Base-by-base conservation (phyloP, 106 monocot species). In the Acorus gramineus region DNA sequence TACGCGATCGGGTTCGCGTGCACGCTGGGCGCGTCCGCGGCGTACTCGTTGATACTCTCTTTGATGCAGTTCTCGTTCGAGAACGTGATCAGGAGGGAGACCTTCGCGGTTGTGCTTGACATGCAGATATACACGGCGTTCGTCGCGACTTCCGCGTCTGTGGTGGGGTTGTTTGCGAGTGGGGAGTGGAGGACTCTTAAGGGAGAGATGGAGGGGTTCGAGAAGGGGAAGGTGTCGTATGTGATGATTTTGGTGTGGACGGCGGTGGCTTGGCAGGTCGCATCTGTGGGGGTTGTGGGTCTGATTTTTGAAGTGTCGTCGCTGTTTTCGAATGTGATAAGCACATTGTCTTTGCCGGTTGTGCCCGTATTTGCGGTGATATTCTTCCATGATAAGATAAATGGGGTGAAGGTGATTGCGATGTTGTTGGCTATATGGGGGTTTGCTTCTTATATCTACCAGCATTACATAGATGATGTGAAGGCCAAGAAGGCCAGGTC, bases 351-450 rank as follows among this genome's bases (percentile, higher is more conserved):
- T 3, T 42, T 81, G 55, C 81, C 81, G 4, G 7, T 81, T 2
- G 54, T 81, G 48, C 81, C 77, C 0, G 8, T 81, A 3, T 81
- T 81, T 56, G 81, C 77, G 4, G 77, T 77, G 54, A 59, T 77
- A 5, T 73, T 81, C 69, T 81, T 81, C 47, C 64, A 69, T 50
- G 81, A 81, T 46, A 77, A 59, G 51, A 77, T 81, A 69, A 65
- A 81, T 69, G 77, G 81, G 4, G 69, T 81, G 44, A 77, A 77
- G 60, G 52, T 81, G 53, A 47, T 81, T 11, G 72, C 81, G 3
- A 69, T 81, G 73, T 52, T 81, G 64, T 68, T 81, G 52, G 77
- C 81, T 8, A 51, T 77, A 3, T 77, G 77, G 81, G 77, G 81
- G 6, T 81, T 77, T 42, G 10, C 50, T 43, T 73, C 77, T 46